Conservation (phyloP, 352 stramenopile species). For the Phytophthora syringae region DNA sequence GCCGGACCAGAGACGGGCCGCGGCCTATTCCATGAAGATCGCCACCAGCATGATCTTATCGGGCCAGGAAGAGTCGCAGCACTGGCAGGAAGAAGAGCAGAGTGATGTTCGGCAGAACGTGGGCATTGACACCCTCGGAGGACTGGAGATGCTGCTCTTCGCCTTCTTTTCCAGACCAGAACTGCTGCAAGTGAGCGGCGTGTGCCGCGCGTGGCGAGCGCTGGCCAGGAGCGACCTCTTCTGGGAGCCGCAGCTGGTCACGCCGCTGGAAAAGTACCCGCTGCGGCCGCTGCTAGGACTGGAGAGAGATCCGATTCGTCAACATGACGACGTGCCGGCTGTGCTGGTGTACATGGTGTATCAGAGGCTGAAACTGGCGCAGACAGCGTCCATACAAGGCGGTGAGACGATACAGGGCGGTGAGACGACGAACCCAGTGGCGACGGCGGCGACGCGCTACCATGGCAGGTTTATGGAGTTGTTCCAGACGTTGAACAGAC, state of each 20-base stretch:
- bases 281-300: slow-evolving; percentile 64
- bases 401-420: not conserved
- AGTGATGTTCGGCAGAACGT: slow-evolving; percentile 13
- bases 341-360: slow-evolving; percentile 84
- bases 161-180: slow-evolving; percentile 56
- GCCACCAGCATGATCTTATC: slow-evolving; percentile 64
- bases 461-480: slow-evolving; percentile 25
- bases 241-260: slow-evolving; percentile 74
- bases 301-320: slow-evolving; percentile 17
- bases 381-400: slow-evolving; percentile 24
- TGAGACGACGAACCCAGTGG: not conserved
- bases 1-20: slow-evolving; percentile 9
- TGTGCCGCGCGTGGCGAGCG: slow-evolving; percentile 65
- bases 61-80: slow-evolving; percentile 26
- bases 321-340: slow-evolving; percentile 47
- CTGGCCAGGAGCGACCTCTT: slow-evolving; percentile 63
- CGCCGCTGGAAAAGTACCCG: slow-evolving; percentile 66
- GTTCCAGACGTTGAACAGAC: slow-evolving; percentile 25
- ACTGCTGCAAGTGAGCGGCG: slow-evolving; percentile 49
- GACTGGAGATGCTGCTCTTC: slow-evolving; percentile 71
- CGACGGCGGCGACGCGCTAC: slow-evolving; percentile 14
- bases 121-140: slow-evolving; percentile 60
- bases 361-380: slow-evolving; percentile 47
- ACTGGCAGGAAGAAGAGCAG: slow-evolving; percentile 12
- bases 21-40: slow-evolving; percentile 53